These are phyloP conservation scores for Hyaloscypha bicolor DNA, from an alignment of 495 filamentous ascomycete genomes.

Conservation along the genomic window DNA sequence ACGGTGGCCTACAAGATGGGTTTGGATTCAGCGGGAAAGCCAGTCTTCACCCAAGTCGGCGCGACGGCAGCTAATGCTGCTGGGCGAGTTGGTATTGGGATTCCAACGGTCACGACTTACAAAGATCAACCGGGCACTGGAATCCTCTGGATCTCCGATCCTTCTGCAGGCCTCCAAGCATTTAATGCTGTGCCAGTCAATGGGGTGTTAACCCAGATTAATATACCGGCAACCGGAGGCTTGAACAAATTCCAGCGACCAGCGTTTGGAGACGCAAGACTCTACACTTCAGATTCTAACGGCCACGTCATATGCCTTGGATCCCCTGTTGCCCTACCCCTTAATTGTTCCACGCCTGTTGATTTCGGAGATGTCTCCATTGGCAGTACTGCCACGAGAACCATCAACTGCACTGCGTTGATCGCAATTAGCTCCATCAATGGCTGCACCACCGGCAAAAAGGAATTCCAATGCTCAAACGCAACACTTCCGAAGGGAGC, in stretches of 20 bases:
- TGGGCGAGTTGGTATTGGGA: constrained; percentile 39
- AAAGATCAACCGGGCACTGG: constrained; percentile 43
- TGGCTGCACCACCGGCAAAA: constrained; percentile 33
- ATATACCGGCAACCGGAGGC: constrained; percentile 40
- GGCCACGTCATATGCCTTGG: constrained; percentile 45
- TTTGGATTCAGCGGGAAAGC: constrained; percentile 37
- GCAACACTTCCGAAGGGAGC: constrained; percentile 37
- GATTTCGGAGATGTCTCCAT: constrained; percentile 47
- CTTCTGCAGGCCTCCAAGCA: constrained; percentile 38
- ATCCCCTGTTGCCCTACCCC: constrained; percentile 43
- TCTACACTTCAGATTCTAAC: constrained; percentile 44
- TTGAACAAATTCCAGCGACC: constrained; percentile 50
- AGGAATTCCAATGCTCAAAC: constrained; percentile 36
- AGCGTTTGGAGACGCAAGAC: constrained; percentile 48
- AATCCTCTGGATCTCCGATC: constrained; percentile 42
- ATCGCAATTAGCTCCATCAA: constrained; percentile 38
- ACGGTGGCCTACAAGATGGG: constrained; percentile 41
- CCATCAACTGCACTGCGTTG: constrained; percentile 38
- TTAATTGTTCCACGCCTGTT: constrained; percentile 42
- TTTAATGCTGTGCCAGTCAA: constrained; percentile 43
- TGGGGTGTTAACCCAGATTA: constrained; percentile 43
- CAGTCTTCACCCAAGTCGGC: constrained; percentile 41
- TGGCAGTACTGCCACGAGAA: constrained; percentile 31
- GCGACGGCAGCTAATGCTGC: constrained; percentile 39
- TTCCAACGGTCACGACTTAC: constrained; percentile 41